A percentile compares a stretch with the other conserved stretches of the same genome.
phyloP scores from a whole-genome alignment of 1,139 yeast species.

The Candida albicans region DNA sequence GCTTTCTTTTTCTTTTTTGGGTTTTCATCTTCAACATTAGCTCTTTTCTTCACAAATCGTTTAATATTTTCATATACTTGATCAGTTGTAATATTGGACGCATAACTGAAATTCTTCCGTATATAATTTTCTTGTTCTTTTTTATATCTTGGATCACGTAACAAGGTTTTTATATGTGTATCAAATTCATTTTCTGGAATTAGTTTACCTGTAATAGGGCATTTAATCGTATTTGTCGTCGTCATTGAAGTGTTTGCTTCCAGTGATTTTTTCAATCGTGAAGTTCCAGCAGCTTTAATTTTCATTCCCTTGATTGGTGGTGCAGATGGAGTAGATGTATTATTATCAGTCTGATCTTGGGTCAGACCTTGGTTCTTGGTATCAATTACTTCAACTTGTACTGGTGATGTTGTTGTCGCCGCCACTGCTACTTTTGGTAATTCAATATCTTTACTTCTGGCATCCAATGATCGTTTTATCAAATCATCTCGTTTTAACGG shows the following conservation, averaged over 20 bases:
- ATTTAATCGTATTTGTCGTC: constrained; percentile 46
- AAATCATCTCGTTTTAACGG: constrained; percentile 65
- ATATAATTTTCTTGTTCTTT: constrained; percentile 68
- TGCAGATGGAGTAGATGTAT: constrained; percentile 17
- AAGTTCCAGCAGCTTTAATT: constrained; percentile 67
- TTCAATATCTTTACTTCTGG: constrained; percentile 26
- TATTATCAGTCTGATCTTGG: neutral
- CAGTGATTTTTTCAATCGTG: constrained; percentile 45
- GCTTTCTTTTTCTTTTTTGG: constrained; percentile 5
- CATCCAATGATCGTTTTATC: constrained; percentile 59
- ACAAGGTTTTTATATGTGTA: constrained; percentile 66
- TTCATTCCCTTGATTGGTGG: constrained; percentile 52
- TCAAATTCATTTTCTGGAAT: constrained; percentile 75
- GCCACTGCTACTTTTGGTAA: constrained; percentile 8
- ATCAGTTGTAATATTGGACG: constrained; percentile 63
- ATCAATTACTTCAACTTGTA: constrained; percentile 19
- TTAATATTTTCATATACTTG: constrained; percentile 78
- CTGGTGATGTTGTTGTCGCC: constrained; percentile 2
- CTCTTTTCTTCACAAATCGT: constrained; percentile 48
- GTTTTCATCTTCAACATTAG: constrained; percentile 8
- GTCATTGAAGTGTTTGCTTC: constrained; percentile 6
- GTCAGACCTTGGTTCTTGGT: constrained; percentile 21
- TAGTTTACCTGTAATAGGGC: constrained; percentile 72
- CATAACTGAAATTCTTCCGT: constrained; percentile 55
- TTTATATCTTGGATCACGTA: constrained; percentile 78